Percentiles rank a stretch among this genome's conserved stretches.
phyloP scores from a whole-genome alignment of 2,329 filamentous ascomycete genomes.

The Colletotrichum magnum region DNA sequence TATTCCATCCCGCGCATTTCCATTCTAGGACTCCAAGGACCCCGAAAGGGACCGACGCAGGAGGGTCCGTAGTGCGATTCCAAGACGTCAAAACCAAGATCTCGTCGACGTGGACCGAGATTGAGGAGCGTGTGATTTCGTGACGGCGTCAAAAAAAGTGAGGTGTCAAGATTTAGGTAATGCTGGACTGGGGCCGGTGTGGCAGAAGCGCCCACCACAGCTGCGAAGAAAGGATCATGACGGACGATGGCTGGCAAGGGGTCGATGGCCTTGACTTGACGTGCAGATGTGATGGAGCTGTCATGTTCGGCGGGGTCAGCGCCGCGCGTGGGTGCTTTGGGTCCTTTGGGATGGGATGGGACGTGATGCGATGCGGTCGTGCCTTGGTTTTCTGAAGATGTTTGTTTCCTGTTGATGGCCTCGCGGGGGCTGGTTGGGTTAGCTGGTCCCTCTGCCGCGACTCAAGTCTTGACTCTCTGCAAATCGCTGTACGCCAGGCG shows the following conservation, averaged over 20 bases:
- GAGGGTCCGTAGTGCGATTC: neutral
- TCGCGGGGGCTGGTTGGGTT: neutral
- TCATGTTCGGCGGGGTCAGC: neutral
- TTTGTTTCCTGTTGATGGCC: slow-evolving; percentile 7
- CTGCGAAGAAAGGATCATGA: neutral
- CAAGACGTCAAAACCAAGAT: slow-evolving; percentile 27
- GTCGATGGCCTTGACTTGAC: slow-evolving; percentile 10
- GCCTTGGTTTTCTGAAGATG: slow-evolving; percentile 19
- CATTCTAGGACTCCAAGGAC: neutral
- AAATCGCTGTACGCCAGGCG: neutral
- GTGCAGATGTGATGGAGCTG: slow-evolving; percentile 21
- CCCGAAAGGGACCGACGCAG: neutral
- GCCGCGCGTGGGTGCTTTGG: neutral
- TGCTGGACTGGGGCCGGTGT: slow-evolving; percentile 13
- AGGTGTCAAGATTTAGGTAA: slow-evolving; percentile 24
- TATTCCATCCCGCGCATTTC: too few relatives aligned
- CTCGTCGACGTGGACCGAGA: slow-evolving; percentile 4
- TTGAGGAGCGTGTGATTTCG: slow-evolving; percentile 9
- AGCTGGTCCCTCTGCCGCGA: neutral
- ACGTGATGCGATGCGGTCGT: neutral
- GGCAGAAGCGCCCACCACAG: neutral
- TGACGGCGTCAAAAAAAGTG: slow-evolving; percentile 23
- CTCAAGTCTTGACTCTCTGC: slow-evolving; percentile 10
- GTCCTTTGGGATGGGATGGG: too few relatives aligned
- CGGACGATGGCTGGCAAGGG: neutral